Evolutionary conservation across 176 grass and related monocot genomes (phyloP).

Genomic region (Carex littledalei): DNA sequence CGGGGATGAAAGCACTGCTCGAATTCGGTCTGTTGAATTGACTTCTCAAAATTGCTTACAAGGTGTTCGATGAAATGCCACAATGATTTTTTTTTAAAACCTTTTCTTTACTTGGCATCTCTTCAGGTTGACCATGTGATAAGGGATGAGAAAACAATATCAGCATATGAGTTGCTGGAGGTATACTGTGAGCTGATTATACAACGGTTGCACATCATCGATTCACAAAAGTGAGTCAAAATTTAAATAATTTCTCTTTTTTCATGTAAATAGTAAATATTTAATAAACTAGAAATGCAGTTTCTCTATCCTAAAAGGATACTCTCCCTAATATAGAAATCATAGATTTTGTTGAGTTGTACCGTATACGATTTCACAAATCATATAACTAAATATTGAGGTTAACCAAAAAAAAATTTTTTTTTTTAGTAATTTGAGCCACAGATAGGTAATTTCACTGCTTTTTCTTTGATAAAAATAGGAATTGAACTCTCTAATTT

Average conservation of each 20-base stretch:
- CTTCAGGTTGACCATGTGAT: conserved; percentile 49
- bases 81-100: not conserved
- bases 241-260: not conserved
- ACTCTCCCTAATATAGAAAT: not conserved
- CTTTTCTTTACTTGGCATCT: not conserved
- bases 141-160: conserved; percentile 37
- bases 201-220: conserved; percentile 36
- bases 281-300: not conserved
- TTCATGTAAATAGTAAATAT: not conserved
- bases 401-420: not conserved
- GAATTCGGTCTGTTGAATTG: conserved; percentile 15
- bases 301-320: not conserved
- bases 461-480: not conserved
- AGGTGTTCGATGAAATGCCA: not conserved
- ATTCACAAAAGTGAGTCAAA: conserved; percentile 37
- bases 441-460: no score
- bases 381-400: not conserved
- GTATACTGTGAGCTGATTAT: conserved; percentile 44
- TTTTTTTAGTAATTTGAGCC: no score
- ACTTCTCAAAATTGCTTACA: not conserved
- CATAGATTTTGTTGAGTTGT: not conserved
- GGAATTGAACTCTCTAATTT: not conserved
- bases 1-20: conserved; percentile 13
- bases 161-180: conserved; percentile 39
- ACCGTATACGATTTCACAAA: not conserved